phyloP scores from a whole-genome alignment of 257 asterid genomes.

The Rubia yunnanensis region DNA sequence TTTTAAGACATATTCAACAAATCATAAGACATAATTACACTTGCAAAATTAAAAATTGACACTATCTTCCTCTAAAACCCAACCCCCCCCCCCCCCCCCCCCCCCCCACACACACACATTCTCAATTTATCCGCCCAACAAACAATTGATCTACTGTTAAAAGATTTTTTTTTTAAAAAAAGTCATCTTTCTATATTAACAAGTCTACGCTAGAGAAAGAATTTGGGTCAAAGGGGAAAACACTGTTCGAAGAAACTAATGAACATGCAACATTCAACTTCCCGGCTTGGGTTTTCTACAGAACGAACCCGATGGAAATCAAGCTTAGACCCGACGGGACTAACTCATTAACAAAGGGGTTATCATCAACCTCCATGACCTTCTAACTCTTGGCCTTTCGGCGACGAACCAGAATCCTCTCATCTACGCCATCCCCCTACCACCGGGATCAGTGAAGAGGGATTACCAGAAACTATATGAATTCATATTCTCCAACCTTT shows the following conservation, averaged over 20 bases:
- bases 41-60: too few species aligned
- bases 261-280: conserved; percentile 73
- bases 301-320: conserved; percentile 40
- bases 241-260: conserved; percentile 30
- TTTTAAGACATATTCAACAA: too few species aligned
- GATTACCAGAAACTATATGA: conserved; percentile 48
- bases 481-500: conserved; percentile 45
- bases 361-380: conserved; percentile 54
- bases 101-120: too few species aligned
- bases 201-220: conserved; percentile 40
- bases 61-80: too few species aligned
- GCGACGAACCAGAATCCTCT: conserved; percentile 43
- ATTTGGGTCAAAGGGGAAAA: conserved; percentile 40
- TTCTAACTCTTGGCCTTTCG: conserved; percentile 50
- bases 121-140: too few species aligned
- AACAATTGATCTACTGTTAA: too few species aligned
- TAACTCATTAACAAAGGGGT: conserved; percentile 52
- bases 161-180: too few species aligned
- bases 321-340: conserved; percentile 61
- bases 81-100: too few species aligned
- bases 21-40: too few species aligned
- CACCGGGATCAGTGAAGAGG: conserved; percentile 47
- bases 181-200: too few species aligned
- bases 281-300: conserved; percentile 43
- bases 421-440: conserved; percentile 46